Evolutionary conservation across 257 asterid genomes (phyloP).

Genomic region (Solanum peruvianum): DNA sequence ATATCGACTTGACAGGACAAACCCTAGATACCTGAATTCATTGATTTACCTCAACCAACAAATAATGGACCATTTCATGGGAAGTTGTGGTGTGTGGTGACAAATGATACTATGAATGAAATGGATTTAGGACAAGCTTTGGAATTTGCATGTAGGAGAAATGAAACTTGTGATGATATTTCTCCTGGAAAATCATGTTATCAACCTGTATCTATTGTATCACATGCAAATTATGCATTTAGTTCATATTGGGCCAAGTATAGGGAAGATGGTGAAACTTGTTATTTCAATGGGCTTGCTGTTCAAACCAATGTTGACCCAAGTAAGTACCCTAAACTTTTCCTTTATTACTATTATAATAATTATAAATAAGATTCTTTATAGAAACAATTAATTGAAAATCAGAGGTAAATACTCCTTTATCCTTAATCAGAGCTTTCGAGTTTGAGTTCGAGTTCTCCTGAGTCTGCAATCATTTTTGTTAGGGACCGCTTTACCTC

Average conservation of each 20-base stretch:
- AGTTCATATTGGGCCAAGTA: slow-evolving; percentile 65
- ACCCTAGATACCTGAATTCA: slow-evolving; percentile 5
- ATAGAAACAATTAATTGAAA: too few species aligned
- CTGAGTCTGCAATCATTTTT: too few species aligned
- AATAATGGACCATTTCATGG: slow-evolving; percentile 48
- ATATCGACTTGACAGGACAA: slow-evolving; percentile 46
- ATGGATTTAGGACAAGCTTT: slow-evolving; percentile 26
- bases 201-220: slow-evolving; percentile 32
- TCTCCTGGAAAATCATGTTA: slow-evolving; percentile 52
- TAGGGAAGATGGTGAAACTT: slow-evolving; percentile 11
- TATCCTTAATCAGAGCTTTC: too few species aligned
- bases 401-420: too few species aligned
- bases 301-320: slow-evolving; percentile 14
- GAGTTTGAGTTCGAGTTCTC: too few species aligned
- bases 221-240: slow-evolving; percentile 76
- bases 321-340: slow-evolving; percentile 9
- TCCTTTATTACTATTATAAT: neutral
- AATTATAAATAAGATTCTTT: too few species aligned
- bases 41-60: slow-evolving; percentile 13
- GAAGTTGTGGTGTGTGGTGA: slow-evolving; percentile 64
- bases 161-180: slow-evolving; percentile 46
- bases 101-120: neutral
- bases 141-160: slow-evolving; percentile 35
- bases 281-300: slow-evolving; percentile 28
- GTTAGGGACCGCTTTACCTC: too few species aligned